phyloP scores from a whole-genome alignment of 2,329 filamentous ascomycete species.

The Aotearoamyces nothofagi region DNA sequence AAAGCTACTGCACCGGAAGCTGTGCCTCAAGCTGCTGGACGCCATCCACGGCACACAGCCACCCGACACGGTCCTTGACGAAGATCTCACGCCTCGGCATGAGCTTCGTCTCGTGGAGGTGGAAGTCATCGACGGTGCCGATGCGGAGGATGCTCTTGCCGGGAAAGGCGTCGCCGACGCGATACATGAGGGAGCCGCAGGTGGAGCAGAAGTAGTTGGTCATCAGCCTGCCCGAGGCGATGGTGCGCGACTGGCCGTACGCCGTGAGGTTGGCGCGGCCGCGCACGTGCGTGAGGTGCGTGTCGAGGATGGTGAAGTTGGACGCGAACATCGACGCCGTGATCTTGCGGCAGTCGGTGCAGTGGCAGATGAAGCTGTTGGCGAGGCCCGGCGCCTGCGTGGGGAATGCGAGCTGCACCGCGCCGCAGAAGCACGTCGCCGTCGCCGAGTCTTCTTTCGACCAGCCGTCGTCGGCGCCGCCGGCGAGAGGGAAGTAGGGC shows the following conservation, averaged over 20 bases:
- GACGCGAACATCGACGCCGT: slow-evolving; percentile 47
- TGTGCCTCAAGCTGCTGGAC: slow-evolving; percentile 16
- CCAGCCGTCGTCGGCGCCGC: slow-evolving; percentile 26
- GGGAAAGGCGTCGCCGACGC: slow-evolving; percentile 27
- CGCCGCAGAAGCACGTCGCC: slow-evolving; percentile 42
- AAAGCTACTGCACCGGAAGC: no score
- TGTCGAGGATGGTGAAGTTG: slow-evolving; percentile 35
- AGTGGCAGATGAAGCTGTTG: slow-evolving; percentile 41
- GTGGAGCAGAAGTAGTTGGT: slow-evolving; percentile 44
- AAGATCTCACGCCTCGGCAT: slow-evolving; percentile 37
- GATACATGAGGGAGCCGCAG: slow-evolving; percentile 47
- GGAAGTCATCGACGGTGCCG: slow-evolving; percentile 47
- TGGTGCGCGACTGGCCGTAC: slow-evolving; percentile 30
- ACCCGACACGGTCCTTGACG: slow-evolving; percentile 32
- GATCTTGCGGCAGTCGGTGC: slow-evolving; percentile 44
- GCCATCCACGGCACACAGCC: slow-evolving; percentile 26
- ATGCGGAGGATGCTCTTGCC: slow-evolving; percentile 33
- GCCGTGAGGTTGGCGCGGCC: slow-evolving; percentile 32
- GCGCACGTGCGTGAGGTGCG: slow-evolving; percentile 30
- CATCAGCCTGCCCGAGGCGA: slow-evolving; percentile 33
- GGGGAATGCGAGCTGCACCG: slow-evolving; percentile 35
- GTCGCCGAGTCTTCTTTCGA: slow-evolving; percentile 32
- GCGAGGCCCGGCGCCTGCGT: slow-evolving; percentile 28
- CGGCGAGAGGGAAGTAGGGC: slow-evolving; percentile 23
- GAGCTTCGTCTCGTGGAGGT: slow-evolving; percentile 38